These are phyloP conservation scores for Fusarium kyushuense DNA, from an alignment of 2,329 filamentous ascomycete genomes.

Conservation along the genomic window DNA sequence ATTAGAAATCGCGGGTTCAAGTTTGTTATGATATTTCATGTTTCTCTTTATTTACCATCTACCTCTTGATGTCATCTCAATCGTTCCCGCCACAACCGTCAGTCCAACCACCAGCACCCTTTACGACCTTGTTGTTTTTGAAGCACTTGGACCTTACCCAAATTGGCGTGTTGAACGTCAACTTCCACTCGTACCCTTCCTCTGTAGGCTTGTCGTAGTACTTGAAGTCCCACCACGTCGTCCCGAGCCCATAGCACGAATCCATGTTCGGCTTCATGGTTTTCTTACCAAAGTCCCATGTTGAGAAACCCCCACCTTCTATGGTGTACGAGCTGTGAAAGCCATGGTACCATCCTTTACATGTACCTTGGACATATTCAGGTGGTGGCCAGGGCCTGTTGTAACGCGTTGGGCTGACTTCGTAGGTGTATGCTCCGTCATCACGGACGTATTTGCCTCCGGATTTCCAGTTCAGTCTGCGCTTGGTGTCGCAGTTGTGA, in stretches of 20 bases:
- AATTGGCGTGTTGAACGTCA: not conserved
- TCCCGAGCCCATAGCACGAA: conserved; percentile 2
- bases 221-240: conserved; percentile 5
- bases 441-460: not conserved
- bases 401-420: not conserved
- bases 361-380: not conserved
- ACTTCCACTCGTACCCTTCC: conserved; percentile 10
- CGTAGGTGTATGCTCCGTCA: not conserved
- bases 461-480: not conserved
- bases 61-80: not conserved
- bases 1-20: no score
- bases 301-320: conserved; percentile 1
- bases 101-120: conserved; percentile 5
- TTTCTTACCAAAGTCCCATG: conserved; percentile 6
- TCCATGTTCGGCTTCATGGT: conserved; percentile 14
- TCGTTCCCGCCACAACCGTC: conserved; percentile 10
- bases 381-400: conserved; percentile 14
- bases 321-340: not conserved
- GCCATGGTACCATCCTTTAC: not conserved
- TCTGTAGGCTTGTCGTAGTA: conserved; percentile 13
- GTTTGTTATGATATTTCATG: no score
- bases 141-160: not conserved
- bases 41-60: no score
- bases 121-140: conserved; percentile 12
- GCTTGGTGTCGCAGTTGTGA: conserved; percentile 8